Evolutionary conservation across 805 yeast species (phyloP).

Genomic region (Priceomyces carsonii): DNA sequence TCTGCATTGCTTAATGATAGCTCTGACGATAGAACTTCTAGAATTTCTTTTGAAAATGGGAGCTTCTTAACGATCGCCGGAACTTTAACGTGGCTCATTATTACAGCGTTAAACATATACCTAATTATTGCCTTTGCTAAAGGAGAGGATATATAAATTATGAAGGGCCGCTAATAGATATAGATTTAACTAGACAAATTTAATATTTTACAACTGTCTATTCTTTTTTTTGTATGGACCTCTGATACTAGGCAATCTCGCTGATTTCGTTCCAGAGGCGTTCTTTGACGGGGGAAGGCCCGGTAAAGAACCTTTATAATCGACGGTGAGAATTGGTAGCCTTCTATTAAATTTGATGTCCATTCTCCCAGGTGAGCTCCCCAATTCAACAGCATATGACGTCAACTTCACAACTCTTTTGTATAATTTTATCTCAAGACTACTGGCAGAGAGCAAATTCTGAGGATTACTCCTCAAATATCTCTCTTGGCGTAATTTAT

Average conservation of each 20-base stretch:
- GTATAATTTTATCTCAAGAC: slow-evolving; percentile 28
- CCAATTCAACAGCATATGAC: slow-evolving; percentile 31
- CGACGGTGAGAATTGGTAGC: slow-evolving; percentile 71
- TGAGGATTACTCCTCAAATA: slow-evolving; percentile 28
- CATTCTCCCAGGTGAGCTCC: slow-evolving; percentile 24
- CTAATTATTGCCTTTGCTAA: slow-evolving; percentile 41
- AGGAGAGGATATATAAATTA: slow-evolving; percentile 38
- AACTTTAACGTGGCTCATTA: slow-evolving; percentile 40
- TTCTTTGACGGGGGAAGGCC: slow-evolving; percentile 41
- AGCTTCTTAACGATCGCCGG: slow-evolving; percentile 30
- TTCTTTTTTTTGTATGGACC: slow-evolving; percentile 40
- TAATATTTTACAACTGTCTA: slow-evolving; percentile 12
- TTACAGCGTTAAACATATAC: slow-evolving; percentile 40
- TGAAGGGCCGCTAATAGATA: too few relatives aligned
- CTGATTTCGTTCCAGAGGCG: slow-evolving; percentile 15
- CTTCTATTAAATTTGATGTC: slow-evolving; percentile 34
- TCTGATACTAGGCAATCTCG: slow-evolving; percentile 39
- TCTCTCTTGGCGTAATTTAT: slow-evolving; percentile 42
- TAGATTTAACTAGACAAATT: too few relatives aligned
- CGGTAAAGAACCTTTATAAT: slow-evolving; percentile 80
- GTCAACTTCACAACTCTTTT: slow-evolving; percentile 29
- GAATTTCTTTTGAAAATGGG: slow-evolving; percentile 47
- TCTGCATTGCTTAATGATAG: slow-evolving; percentile 12
- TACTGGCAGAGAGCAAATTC: slow-evolving; percentile 25
- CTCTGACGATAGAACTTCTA: too few relatives aligned